Evolutionary conservation across 305 asterid species (phyloP).

Genomic region (Andrographis paniculata): DNA sequence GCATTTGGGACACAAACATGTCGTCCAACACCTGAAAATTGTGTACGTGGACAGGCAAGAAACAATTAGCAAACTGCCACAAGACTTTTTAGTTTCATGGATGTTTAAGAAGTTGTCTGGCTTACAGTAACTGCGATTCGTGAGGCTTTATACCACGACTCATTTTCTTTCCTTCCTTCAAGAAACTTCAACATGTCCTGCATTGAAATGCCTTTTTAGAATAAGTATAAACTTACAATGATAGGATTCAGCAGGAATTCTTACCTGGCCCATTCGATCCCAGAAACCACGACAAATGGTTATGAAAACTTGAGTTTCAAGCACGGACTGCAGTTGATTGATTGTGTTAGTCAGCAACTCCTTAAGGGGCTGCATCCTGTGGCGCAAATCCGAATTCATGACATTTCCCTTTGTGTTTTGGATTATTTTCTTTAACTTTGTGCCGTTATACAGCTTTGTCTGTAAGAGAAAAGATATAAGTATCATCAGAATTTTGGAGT

Average conservation of each 20-base stretch:
- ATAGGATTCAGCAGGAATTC: neutral
- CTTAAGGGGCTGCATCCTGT: conserved; percentile 42
- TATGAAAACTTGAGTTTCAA: conserved; percentile 42
- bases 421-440: neutral
- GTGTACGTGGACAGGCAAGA: neutral
- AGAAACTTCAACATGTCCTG: conserved; percentile 42
- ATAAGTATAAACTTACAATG: neutral
- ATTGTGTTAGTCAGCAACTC: conserved; percentile 33
- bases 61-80: too few relatives aligned
- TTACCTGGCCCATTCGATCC: conserved; percentile 63
- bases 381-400: conserved; percentile 30
- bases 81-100: too few relatives aligned
- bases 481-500: neutral
- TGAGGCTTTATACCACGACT: conserved; percentile 43
- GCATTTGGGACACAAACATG: neutral
- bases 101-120: too few relatives aligned
- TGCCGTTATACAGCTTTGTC: neutral
- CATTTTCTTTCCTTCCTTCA: conserved; percentile 36
- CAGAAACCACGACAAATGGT: conserved; percentile 37
- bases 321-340: conserved; percentile 32
- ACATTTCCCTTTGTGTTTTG: neutral
- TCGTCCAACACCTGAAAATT: neutral
- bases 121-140: conserved; percentile 10
- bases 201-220: neutral
- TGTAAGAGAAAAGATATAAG: neutral